Conservation (phyloP, 2,329 filamentous ascomycete genomes). For the Tolypocladium ovalisporum region DNA sequence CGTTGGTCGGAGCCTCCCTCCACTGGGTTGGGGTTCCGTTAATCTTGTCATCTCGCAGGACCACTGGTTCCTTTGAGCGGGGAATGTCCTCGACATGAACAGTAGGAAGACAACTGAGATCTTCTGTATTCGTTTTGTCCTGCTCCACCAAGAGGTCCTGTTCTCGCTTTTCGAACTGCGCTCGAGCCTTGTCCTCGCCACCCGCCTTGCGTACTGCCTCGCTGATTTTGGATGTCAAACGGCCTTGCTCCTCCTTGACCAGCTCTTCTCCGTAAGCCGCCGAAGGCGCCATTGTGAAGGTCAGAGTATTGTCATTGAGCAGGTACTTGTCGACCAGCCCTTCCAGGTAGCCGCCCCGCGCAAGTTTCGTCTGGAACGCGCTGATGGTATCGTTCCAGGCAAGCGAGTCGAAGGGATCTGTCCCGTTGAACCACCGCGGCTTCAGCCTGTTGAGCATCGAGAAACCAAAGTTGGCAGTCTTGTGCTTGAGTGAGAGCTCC, state of each 20-base stretch:
- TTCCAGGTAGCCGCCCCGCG: slow-evolving; percentile 72
- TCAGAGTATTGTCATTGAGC: slow-evolving; percentile 74
- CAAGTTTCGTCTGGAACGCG: slow-evolving; percentile 68
- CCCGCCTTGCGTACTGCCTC: slow-evolving; percentile 59
- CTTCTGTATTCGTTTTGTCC: slow-evolving; percentile 71
- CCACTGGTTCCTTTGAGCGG: slow-evolving; percentile 53
- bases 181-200: slow-evolving; percentile 58
- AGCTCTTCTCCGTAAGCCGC: slow-evolving; percentile 63
- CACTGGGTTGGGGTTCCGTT: slow-evolving; percentile 67
- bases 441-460: slow-evolving; percentile 80
- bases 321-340: slow-evolving; percentile 80
- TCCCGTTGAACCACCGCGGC: slow-evolving; percentile 89
- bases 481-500: slow-evolving; percentile 88
- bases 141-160: slow-evolving; percentile 71
- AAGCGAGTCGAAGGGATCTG: slow-evolving; percentile 82
- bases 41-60: slow-evolving; percentile 52
- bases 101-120: slow-evolving; percentile 78
- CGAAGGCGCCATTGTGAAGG: slow-evolving; percentile 90
- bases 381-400: slow-evolving; percentile 85
- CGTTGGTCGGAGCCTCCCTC: slow-evolving; percentile 89
- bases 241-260: slow-evolving; percentile 62
- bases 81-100: slow-evolving; percentile 85
- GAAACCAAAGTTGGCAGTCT: slow-evolving; percentile 92
- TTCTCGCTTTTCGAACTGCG: slow-evolving; percentile 67
- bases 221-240: slow-evolving; percentile 64